These are phyloP conservation scores for Dothistroma pini DNA, from an alignment of 2,329 filamentous ascomycete genomes.

Conservation along the genomic window DNA sequence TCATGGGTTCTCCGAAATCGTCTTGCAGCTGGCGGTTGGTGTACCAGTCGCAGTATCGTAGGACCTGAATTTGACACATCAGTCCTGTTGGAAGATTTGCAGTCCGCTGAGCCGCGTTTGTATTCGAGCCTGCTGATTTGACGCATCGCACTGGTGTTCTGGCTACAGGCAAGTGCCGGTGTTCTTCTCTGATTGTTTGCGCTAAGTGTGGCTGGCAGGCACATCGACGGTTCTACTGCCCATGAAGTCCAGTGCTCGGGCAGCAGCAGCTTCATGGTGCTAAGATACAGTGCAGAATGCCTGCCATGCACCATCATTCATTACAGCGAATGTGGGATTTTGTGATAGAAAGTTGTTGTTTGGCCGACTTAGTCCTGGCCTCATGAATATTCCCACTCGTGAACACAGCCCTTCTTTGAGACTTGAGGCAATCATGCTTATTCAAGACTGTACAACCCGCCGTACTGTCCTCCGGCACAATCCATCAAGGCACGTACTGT, in stretches of 20 bases:
- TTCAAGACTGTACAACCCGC: background rate
- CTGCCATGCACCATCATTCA: no score
- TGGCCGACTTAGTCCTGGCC: no score
- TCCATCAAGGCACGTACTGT: no score
- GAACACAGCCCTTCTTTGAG: no score
- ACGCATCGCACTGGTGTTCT: background rate
- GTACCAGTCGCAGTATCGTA: background rate
- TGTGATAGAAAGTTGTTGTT: no score
- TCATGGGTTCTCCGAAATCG: background rate
- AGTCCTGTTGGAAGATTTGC: background rate
- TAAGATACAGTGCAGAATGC: no score
- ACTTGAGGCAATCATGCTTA: background rate
- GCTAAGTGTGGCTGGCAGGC: no score
- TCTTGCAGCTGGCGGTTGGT: background rate
- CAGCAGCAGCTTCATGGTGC: no score
- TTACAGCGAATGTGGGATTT: no score
- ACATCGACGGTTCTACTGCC: no score
- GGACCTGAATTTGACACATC: background rate
- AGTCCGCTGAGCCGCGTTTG: background rate
- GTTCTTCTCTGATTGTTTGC: background rate
- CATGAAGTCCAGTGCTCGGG: no score
- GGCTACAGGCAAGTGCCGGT: background rate
- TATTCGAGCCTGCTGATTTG: background rate
- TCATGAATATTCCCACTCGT: no score
- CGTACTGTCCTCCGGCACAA: background rate